A percentile compares a stretch with the other conserved stretches of the same genome.
Evolutionary conservation across 2,329 filamentous ascomycete genomes (phyloP).

Genomic region (Hymenoscyphus fructigenus): DNA sequence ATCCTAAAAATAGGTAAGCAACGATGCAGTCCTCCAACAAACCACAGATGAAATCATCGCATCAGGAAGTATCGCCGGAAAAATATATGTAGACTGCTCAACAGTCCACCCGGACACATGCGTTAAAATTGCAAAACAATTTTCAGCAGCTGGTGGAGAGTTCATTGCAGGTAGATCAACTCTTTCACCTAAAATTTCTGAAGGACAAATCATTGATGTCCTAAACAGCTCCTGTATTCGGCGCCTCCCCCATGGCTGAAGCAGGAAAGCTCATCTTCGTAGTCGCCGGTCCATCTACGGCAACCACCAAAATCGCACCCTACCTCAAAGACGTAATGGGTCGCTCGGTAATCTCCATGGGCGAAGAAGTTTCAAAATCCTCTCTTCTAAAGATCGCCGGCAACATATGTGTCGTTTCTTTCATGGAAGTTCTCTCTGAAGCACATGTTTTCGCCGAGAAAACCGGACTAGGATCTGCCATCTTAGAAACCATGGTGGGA

Average conservation of each 20-base stretch:
- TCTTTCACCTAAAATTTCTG: no score
- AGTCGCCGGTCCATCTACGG: constrained; percentile 40
- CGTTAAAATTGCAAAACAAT: constrained; percentile 34
- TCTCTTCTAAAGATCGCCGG: constrained; percentile 46
- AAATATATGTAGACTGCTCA: constrained; percentile 35
- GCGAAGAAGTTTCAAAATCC: constrained; percentile 43
- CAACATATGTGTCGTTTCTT: constrained; percentile 25
- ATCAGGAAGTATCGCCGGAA: constrained; percentile 33
- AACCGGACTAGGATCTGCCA: constrained; percentile 42
- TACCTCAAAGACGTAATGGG: constrained; percentile 46
- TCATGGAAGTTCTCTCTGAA: constrained; percentile 47
- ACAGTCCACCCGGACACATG: constrained; percentile 40
- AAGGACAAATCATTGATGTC: constrained; percentile 36
- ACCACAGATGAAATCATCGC: constrained; percentile 30
- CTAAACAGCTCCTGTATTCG: constrained; percentile 43
- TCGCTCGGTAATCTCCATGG: constrained; percentile 42
- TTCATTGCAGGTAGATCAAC: constrained; percentile 24
- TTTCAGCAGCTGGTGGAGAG: constrained; percentile 38
- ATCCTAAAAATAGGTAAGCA: constrained; percentile 37
- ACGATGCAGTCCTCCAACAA: constrained; percentile 41
- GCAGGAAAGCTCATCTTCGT: constrained; percentile 47
- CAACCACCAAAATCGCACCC: constrained; percentile 39
- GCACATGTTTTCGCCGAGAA: constrained; percentile 47
- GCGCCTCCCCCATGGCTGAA: constrained; percentile 44
- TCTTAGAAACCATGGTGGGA: constrained; percentile 44